Evolutionary conservation across 2,329 filamentous ascomycete genomes (phyloP), one percentile per base, ranked within the genome.

Genomic region (Aureobasidium pullulans): DNA sequence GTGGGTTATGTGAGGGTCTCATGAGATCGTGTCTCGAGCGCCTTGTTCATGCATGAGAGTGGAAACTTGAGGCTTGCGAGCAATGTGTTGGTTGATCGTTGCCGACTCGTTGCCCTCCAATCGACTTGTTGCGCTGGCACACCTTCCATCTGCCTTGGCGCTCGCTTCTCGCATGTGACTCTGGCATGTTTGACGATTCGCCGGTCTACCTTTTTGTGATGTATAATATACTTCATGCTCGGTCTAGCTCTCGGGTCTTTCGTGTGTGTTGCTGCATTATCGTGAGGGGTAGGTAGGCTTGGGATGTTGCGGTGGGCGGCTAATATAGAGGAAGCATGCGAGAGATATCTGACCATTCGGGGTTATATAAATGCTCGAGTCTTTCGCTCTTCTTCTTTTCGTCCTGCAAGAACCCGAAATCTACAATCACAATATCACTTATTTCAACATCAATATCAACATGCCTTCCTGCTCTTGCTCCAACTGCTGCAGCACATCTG

Each of bases 381-480:
- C 3, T 31, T n/a, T 11, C 28, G 29, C 15, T 50, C 19, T n/a
- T 13, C 8, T 28, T 47, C 23, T 16, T 29, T 19, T 31, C 29
- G 6, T 11, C 8, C 29, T 34, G 23, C 23, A 23, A 23, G 23
- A 23, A 23, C 23, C 23, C 23, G 23, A 23, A 23, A 23, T 23
- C 23, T 23, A 23, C 31, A 34, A 11, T 8, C 7, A 16, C n/a
- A 48, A 16, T 5, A 54, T 32, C 9, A 4, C 9, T 34, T 9
- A 32, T 7, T 28, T 28, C 19, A 15, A 29, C 15, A 4, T 5
- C 23, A 57, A 6, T 2, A 34, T 23, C 50, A 57, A 57, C 16
- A 57, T 57, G 53, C 53, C 53, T 48, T 47, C 53, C 34, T 57
- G 53, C 42, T 57, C 53, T 57, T 57, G 53, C 34, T 29, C 53